Conservation (phyloP, 768 basidiomycete genomes). For the Tephrocybe sp. region DNA sequence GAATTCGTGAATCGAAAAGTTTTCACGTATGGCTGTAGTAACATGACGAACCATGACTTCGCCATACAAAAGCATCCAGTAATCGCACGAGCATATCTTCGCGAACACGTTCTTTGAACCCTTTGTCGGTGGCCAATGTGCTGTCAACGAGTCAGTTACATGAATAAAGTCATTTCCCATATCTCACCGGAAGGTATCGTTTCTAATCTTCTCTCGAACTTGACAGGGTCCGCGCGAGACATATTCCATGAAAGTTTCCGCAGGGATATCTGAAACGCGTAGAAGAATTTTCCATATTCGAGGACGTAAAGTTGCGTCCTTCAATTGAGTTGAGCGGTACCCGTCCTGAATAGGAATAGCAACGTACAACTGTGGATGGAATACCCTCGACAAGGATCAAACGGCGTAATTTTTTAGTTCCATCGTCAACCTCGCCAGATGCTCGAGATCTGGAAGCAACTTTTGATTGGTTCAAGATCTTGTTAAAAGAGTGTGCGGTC, state of each 20-base stretch:
- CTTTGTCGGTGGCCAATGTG: constrained; percentile 92
- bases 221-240: constrained; percentile 83
- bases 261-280: constrained; percentile 74
- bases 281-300: constrained; percentile 95
- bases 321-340: neutral
- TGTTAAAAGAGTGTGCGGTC: constrained; percentile 76
- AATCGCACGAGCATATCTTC: constrained; percentile 96
- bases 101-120: constrained; percentile 95
- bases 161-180: neutral
- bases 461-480: constrained; percentile 72
- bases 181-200: constrained; percentile 89
- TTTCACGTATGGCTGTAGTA: neutral
- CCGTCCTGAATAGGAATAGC: neutral
- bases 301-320: constrained; percentile 82
- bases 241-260: constrained; percentile 72
- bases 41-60: constrained; percentile 66
- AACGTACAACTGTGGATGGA: constrained; percentile 69
- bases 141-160: constrained; percentile 29
- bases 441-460: constrained; percentile 60
- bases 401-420: constrained; percentile 80
- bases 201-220: constrained; percentile 89
- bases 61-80: constrained; percentile 98
- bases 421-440: constrained; percentile 65
- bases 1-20: neutral
- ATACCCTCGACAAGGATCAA: constrained; percentile 91